Evolutionary conservation across 495 filamentous ascomycete species (phyloP).

Genomic region (Astrocystis sublimbata): DNA sequence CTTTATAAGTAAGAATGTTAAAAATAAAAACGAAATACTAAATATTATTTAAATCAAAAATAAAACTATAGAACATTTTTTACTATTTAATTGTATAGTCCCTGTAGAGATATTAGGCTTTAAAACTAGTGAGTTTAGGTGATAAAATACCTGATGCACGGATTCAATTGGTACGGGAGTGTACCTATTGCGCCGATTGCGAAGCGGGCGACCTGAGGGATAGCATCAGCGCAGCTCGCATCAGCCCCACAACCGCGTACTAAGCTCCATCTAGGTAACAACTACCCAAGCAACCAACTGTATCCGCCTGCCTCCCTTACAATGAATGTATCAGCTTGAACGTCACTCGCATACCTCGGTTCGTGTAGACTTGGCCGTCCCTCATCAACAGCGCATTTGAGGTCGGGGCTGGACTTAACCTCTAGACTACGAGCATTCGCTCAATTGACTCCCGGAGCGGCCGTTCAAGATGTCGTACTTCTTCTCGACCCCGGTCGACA

Average conservation of each 20-base stretch:
- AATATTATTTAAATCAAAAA: too few species aligned
- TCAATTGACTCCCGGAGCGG: background rate
- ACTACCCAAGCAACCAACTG: too few species aligned
- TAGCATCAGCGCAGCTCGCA: conserved; percentile 2
- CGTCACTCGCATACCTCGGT: background rate
- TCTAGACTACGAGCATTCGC: background rate
- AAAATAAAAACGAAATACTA: too few species aligned
- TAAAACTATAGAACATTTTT: too few species aligned
- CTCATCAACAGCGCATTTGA: background rate
- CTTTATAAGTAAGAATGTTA: too few species aligned
- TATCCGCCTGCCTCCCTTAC: too few species aligned
- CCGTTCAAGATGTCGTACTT: conserved; percentile 83
- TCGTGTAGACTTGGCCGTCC: too few species aligned
- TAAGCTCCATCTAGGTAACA: background rate
- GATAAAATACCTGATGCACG: too few species aligned
- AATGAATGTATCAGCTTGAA: background rate
- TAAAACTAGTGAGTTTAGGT: too few species aligned
- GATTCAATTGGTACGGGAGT: too few species aligned
- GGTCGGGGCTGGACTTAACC: background rate
- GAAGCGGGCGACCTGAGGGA: background rate
- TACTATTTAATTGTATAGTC: too few species aligned
- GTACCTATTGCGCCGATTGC: background rate
- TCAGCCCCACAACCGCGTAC: background rate
- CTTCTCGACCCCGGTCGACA: conserved; percentile 97
- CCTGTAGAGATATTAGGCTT: too few species aligned